Conservation (phyloP, 2,329 filamentous ascomycete genomes). For the Clonostachys rhizophaga region DNA sequence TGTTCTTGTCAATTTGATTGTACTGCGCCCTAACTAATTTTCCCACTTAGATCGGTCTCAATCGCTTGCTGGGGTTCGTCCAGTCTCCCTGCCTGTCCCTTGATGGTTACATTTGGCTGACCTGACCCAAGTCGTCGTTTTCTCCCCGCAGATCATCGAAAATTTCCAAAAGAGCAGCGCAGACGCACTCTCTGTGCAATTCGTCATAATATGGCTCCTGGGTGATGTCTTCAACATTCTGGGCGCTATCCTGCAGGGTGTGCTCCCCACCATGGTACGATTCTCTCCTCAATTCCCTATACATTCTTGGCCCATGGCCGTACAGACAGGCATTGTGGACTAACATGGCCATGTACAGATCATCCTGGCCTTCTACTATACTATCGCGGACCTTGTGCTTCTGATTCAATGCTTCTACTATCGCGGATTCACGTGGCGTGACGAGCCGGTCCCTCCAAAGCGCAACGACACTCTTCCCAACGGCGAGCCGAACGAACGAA, state of each 20-base stretch:
- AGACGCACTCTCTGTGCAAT: slow-evolving; percentile 85
- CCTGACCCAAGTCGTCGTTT: slow-evolving; percentile 71
- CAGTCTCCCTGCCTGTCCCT: not conserved
- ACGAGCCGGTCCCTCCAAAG: slow-evolving; percentile 38
- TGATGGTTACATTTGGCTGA: slow-evolving; percentile 1
- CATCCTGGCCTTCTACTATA: slow-evolving; percentile 92
- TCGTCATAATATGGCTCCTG: slow-evolving; percentile 86
- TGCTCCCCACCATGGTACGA: slow-evolving; percentile 82
- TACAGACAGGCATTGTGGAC: slow-evolving; percentile 4
- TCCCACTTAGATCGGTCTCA: slow-evolving; percentile 68
- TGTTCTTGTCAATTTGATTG: not conserved
- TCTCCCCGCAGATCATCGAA: slow-evolving; percentile 93
- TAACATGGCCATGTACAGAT: slow-evolving; percentile 37
- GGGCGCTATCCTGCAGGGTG: slow-evolving; percentile 85
- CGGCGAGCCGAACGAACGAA: slow-evolving; percentile 45
- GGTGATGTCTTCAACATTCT: slow-evolving; percentile 97
- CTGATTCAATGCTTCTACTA: slow-evolving; percentile 94
- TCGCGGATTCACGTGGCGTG: slow-evolving; percentile 69
- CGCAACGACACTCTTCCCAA: slow-evolving; percentile 27
- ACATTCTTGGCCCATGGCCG: not conserved
- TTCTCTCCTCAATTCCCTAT: not conserved
- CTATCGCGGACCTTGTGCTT: slow-evolving; percentile 84
- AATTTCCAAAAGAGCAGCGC: slow-evolving; percentile 84
- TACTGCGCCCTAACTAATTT: slow-evolving; percentile 5
- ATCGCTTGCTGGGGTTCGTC: slow-evolving; percentile 79